Evolutionary conservation across 371 early-diverging fungal genomes (phyloP).

Genomic region (Nematocida sp.): DNA sequence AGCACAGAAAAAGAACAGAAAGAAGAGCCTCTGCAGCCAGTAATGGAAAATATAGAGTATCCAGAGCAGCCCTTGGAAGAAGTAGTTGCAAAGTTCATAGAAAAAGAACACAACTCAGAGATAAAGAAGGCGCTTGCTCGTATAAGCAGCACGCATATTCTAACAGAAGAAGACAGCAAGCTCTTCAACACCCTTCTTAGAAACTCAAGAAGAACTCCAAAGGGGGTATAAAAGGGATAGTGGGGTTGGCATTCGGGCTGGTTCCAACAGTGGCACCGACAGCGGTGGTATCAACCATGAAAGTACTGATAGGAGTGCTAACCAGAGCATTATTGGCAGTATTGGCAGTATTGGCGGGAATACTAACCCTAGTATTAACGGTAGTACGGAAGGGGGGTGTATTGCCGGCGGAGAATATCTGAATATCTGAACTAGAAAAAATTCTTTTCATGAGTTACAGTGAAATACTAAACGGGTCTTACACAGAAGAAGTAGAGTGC

Average conservation of each 20-base stretch:
- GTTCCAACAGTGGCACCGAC: too few species aligned
- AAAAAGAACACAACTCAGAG: too few species aligned
- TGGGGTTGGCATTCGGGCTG: too few species aligned
- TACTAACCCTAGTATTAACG: too few species aligned
- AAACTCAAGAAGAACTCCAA: background rate
- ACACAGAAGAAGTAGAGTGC: conserved; percentile 18
- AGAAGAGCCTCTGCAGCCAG: too few species aligned
- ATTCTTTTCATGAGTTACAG: background rate
- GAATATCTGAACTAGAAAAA: background rate
- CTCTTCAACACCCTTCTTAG: background rate
- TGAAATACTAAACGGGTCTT: conserved; percentile 1
- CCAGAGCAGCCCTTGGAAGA: too few species aligned
- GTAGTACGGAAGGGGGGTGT: background rate
- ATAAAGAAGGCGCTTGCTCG: too few species aligned
- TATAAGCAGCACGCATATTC: too few species aligned
- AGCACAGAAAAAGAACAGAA: too few species aligned
- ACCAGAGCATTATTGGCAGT: background rate
- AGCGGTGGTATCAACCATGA: background rate
- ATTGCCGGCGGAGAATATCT: background rate
- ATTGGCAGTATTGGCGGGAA: background rate
- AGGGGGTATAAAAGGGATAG: background rate
- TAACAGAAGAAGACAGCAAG: background rate
- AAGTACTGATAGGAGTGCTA: background rate
- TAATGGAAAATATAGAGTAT: too few species aligned
- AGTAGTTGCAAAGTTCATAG: too few species aligned